phyloP scores from a whole-genome alignment of 164 flowering plant species.

The Taxillus chinensis region DNA sequence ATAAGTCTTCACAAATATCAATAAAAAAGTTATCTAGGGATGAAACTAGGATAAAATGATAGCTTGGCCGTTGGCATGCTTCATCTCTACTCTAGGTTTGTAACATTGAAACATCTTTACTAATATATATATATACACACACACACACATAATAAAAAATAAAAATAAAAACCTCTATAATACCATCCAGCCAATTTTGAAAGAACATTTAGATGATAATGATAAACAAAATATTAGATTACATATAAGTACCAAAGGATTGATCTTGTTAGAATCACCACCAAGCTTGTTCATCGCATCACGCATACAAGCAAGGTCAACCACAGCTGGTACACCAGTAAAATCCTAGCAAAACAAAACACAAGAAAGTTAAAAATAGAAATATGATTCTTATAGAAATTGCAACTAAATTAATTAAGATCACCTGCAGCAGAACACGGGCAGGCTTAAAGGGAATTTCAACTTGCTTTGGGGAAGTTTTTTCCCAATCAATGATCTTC shows the following conservation, averaged over 20 bases:
- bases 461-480: conserved; percentile 70
- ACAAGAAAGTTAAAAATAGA: not conserved
- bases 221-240: too few species aligned
- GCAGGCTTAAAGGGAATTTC: conserved; percentile 98
- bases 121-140: too few species aligned
- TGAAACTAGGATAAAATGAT: too few species aligned
- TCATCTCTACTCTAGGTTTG: too few species aligned
- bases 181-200: too few species aligned
- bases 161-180: too few species aligned
- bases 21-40: too few species aligned
- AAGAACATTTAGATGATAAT: too few species aligned
- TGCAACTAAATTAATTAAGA: not conserved
- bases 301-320: conserved; percentile 94
- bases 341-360: conserved; percentile 53
- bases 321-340: conserved; percentile 97
- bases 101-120: too few species aligned
- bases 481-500: conserved; percentile 93
- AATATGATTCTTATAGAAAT: not conserved
- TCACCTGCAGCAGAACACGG: conserved; percentile 85
- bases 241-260: conserved; percentile 59
- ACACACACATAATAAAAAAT: too few species aligned
- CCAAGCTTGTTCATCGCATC: conserved; percentile 98
- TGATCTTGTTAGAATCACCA: conserved; percentile 80
- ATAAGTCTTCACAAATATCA: too few species aligned
- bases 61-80: too few species aligned